Evolutionary conservation across 768 basidiomycete species (phyloP).

Genomic region (Phylloporus arenicola): DNA sequence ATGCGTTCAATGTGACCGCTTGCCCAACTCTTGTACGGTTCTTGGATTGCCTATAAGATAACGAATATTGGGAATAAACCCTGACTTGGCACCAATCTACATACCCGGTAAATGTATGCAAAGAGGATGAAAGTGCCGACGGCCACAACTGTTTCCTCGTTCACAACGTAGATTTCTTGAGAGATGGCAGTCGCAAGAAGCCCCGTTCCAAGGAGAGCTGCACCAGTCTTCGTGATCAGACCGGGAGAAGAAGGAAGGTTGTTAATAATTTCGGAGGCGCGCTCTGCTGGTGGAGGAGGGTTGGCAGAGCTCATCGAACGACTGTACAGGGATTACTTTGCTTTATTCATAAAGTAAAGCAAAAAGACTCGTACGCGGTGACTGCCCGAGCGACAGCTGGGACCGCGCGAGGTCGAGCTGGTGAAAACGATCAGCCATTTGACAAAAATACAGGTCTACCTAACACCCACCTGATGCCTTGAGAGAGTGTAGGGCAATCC

Average conservation of each 20-base stretch:
- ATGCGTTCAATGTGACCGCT: conserved; percentile 82
- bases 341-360: conserved; percentile 2
- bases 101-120: conserved; percentile 74
- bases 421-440: not conserved
- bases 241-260: conserved; percentile 78
- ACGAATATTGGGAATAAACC: conserved; percentile 6
- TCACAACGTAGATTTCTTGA: conserved; percentile 94
- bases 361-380: conserved; percentile 39
- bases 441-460: not conserved
- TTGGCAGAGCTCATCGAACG: conserved; percentile 57
- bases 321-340: conserved; percentile 33
- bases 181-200: conserved; percentile 89
- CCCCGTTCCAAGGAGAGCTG: conserved; percentile 86
- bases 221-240: conserved; percentile 92
- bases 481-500: conserved; percentile 63
- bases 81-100: conserved; percentile 16
- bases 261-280: conserved; percentile 86
- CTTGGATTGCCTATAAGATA: conserved; percentile 55
- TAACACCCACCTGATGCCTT: conserved; percentile 49
- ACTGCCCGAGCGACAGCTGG: conserved; percentile 43
- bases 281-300: conserved; percentile 74
- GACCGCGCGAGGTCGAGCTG: conserved; percentile 54
- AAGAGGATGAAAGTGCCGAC: conserved; percentile 81
- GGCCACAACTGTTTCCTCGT: conserved; percentile 91
- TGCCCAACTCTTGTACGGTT: conserved; percentile 92